These are phyloP conservation scores for Mycena belliarum DNA, from an alignment of 768 basidiomycete genomes.

Conservation along the genomic window DNA sequence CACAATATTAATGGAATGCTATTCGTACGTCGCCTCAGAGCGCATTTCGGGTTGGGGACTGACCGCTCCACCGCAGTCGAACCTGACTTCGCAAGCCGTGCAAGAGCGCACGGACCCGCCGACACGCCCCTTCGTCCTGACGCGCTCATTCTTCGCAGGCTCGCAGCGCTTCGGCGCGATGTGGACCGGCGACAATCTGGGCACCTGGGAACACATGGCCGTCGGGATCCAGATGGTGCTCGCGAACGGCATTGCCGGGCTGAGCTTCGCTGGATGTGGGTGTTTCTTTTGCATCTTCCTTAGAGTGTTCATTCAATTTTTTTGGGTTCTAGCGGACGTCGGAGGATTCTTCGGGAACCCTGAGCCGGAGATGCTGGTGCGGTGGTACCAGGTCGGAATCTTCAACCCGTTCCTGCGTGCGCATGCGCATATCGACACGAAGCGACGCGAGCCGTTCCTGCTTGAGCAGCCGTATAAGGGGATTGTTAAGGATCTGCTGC, in stretches of 20 bases:
- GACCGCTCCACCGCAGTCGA: conserved; percentile 54
- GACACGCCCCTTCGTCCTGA: conserved; percentile 92
- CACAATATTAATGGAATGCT: conserved; percentile 99
- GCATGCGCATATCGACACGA: conserved; percentile 97
- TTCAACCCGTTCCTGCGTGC: conserved; percentile 99
- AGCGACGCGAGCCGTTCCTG: conserved; percentile 94
- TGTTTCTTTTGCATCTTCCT: conserved; percentile 5
- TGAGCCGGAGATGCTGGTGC: conserved; percentile 87
- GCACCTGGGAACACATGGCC: conserved; percentile 97
- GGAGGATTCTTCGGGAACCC: conserved; percentile 99
- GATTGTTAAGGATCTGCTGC: conserved; percentile 75
- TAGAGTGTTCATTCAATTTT: background rate
- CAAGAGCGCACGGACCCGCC: conserved; percentile 71
- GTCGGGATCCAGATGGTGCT: conserved; percentile 94
- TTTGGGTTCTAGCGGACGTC: conserved; percentile 73
- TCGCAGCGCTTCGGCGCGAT: conserved; percentile 95
- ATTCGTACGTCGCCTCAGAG: conserved; percentile 49
- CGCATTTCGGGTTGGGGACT: background rate
- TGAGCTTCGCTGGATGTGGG: conserved; percentile 91
- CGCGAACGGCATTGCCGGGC: conserved; percentile 83
- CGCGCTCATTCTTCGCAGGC: conserved; percentile 92
- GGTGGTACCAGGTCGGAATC: conserved; percentile 96
- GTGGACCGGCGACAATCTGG: conserved; percentile 99
- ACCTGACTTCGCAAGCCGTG: conserved; percentile 81
- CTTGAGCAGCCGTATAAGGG: conserved; percentile 87